phyloP scores from a whole-genome alignment of 805 yeast species.

The Kodamaea restingae region DNA sequence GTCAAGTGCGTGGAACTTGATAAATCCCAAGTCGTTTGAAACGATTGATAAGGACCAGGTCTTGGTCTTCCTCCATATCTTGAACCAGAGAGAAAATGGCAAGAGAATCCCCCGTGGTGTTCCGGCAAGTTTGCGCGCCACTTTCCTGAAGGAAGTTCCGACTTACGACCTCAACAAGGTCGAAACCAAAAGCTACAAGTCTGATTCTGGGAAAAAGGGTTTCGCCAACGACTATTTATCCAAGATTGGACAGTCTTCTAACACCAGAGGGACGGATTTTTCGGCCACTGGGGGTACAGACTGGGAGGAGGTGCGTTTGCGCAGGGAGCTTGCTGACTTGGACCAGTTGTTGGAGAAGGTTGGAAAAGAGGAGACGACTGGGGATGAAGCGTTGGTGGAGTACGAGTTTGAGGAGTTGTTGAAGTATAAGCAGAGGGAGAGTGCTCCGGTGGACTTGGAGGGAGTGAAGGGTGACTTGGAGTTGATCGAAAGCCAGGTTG shows the following conservation, averaged over 20 bases:
- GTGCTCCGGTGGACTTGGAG: slow-evolving; percentile 33
- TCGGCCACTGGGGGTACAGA: slow-evolving; percentile 73
- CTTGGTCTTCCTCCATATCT: slow-evolving; percentile 80
- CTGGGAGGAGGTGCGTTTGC: slow-evolving; percentile 87
- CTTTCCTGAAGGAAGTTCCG: slow-evolving; percentile 82
- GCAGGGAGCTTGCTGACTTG: slow-evolving; percentile 71
- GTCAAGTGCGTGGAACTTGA: slow-evolving; percentile 89
- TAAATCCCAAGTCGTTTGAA: slow-evolving; percentile 82
- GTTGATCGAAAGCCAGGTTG: slow-evolving; percentile 72
- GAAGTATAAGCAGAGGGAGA: slow-evolving; percentile 59
- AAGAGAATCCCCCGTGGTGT: slow-evolving; percentile 87
- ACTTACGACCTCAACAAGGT: slow-evolving; percentile 49
- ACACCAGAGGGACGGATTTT: slow-evolving; percentile 62
- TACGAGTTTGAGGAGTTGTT: slow-evolving; percentile 80
- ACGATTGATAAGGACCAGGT: slow-evolving; percentile 94
- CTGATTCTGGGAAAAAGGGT: slow-evolving; percentile 19
- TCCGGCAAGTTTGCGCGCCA: slow-evolving; percentile 88
- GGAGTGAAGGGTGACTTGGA: slow-evolving; percentile 61
- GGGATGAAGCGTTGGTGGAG: slow-evolving; percentile 28
- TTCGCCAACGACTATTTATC: slow-evolving; percentile 55
- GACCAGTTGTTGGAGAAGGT: slow-evolving; percentile 63
- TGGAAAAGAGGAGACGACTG: slow-evolving; percentile 17
- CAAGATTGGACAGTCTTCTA: slow-evolving; percentile 51
- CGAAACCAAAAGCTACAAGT: not conserved
- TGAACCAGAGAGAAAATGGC: slow-evolving; percentile 84